Base-by-base conservation (phyloP, 331 rosid genomes). In the Phaseolus coccineus region DNA sequence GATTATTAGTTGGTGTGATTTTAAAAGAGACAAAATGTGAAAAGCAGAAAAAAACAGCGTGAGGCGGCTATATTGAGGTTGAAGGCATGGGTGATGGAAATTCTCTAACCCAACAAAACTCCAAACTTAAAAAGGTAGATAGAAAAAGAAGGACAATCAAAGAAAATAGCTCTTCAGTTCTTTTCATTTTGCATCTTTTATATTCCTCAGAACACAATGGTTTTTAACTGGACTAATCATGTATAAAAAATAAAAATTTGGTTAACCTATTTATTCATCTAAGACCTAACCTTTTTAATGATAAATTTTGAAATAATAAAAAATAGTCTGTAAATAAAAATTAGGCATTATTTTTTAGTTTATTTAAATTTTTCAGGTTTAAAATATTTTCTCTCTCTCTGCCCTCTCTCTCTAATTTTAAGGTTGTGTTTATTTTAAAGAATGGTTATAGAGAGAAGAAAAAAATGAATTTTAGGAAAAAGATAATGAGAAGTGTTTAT, bases 161-260 rank as follows among this genome's bases (percentile, higher is more conserved):
- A 51, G 37, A 64, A 52, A 35, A 80, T 50, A 25, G 46, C 44
- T 30, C 3, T 8, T n/a, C 51, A 39, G n/a, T 65, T 19, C 48
- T 9, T 55, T n/a, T 55, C 79, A 57, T 16, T 69, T 79, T 7
- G 2, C 46, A 44, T 14, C 46, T 71, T 70, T 71, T 71, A 16
- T 48, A 24, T 15, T 79, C 7, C 12, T 78, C 83, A 44, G 59
- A 70, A 79, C 15, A 10, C 40, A 59, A 79, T 79, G 24, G 59
- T 70, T 70, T 58, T 48, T 47, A 70, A 47, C 35, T 59, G 35
- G 83, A 70, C 65, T 61, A 47, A 48, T 15, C 71, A 58, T 51
- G 6, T 4, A 35, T 44, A 16, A n/a, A 50, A 25, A 37, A 66
- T 24, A 16, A n/a, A 48, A 25, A 37, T 52, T 24, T 1, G n/a